Base-by-base conservation (phyloP, 257 asterid genomes). In the Solanum virginianum region DNA sequence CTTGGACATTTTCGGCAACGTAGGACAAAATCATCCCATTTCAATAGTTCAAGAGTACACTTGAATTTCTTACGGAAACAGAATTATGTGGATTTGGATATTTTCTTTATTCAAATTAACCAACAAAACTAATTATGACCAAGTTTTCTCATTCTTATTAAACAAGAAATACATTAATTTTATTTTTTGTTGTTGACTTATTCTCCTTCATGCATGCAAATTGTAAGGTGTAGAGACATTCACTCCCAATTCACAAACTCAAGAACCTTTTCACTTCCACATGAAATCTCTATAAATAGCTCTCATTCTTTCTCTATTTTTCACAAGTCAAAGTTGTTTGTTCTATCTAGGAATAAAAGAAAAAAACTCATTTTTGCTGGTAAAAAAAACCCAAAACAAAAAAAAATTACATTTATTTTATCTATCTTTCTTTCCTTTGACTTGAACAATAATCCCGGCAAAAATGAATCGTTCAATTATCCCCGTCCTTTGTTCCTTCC, bases 401-500 rank as follows among this genome's bases (percentile, higher is more conserved):
- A 66, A 65, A n/a, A 74, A 45, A 14, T 7, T 7, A 13, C 6
- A 49, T 75, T n/a, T 7, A 9, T 13, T 22, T 17, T 74, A 43
- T 72, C 29, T 12, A 43, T 12, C 11, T 72, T 45, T 14, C 66
- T 26, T 59, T 59, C n/a, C 29, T 59, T 59, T 59, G 66, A 26
- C 22, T 72, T 56, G n/a, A 36, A n/a, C 75, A 83, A 24, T 24
- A 3, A 22, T 8, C 2, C 47, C 11, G 2, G 82, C 65, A 77
- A 53, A 51, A 26, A 77, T 77, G 82, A 53, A 17, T 77, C 17
- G 47, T 16, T 26, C 82, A 10, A 77, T 53, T 77, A 45, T 47
- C 24, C 41, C 77, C 10, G 1, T 89, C 80, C 51, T 89, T 45
- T 36, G 89, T 47, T 70, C 88, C 20, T 83, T 80, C 81, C 85